Evolutionary conservation across 1,284 basidiomycete species (phyloP).

Genomic region (Leccinum pachyderme): DNA sequence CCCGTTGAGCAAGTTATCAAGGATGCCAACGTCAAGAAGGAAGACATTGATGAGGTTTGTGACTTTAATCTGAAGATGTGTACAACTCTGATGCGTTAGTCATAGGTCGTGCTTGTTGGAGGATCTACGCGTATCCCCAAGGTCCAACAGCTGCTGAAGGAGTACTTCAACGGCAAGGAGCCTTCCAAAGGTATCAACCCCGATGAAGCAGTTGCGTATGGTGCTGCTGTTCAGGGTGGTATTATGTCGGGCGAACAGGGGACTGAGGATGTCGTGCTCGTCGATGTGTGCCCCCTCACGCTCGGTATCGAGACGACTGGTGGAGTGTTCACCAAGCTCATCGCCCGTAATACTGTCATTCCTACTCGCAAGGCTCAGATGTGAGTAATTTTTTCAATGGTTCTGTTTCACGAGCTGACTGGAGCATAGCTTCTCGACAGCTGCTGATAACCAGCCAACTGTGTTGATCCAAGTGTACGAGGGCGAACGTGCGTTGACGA

Average conservation of each 20-base stretch:
- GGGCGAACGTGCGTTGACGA: conserved; percentile 93
- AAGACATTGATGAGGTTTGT: conserved; percentile 87
- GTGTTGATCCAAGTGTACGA: conserved; percentile 92
- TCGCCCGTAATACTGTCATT: conserved; percentile 95
- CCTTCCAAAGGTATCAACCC: conserved; percentile 94
- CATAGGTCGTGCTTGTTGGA: conserved; percentile 83
- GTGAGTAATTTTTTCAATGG: conserved; percentile 36
- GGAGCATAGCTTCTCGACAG: conserved; percentile 83
- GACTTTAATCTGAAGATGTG: neutral
- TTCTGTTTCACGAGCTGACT: neutral
- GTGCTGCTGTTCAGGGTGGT: conserved; percentile 97
- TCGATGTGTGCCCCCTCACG: conserved; percentile 93
- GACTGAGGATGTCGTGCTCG: conserved; percentile 84
- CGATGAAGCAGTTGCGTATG: conserved; percentile 94
- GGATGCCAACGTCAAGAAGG: conserved; percentile 97
- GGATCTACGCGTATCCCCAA: conserved; percentile 99
- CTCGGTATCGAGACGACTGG: conserved; percentile 99
- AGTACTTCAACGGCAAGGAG: conserved; percentile 88
- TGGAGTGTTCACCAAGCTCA: conserved; percentile 97
- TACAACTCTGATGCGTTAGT: neutral
- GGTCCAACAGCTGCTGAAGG: conserved; percentile 94
- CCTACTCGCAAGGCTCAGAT: conserved; percentile 98
- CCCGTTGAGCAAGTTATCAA: conserved; percentile 98
- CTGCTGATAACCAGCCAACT: conserved; percentile 91
- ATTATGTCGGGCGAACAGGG: conserved; percentile 89